Evolutionary conservation across 2,329 filamentous ascomycete genomes (phyloP), one percentile per base, ranked within the genome.

Genomic region (Aurifilum marmelostoma): DNA sequence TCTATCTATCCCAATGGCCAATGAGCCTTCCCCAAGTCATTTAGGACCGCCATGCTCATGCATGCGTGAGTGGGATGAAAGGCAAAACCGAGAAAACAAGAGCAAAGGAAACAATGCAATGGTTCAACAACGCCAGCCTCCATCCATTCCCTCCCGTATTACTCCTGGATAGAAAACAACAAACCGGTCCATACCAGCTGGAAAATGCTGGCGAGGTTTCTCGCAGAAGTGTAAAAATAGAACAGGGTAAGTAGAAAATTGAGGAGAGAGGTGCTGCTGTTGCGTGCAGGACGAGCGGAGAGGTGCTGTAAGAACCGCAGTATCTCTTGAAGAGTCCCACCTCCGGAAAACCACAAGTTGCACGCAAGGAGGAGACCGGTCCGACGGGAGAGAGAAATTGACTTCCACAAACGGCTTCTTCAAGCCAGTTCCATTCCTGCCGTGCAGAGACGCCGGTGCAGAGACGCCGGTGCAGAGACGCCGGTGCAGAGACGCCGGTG

Each of bases 1-100:
- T 27, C 11, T 58, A n/a, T 59, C 56, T 59, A 59, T 59, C 56
- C 56, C 29, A 59, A 37, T 37, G 56, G 34, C n/a, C n/a, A n/a
- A n/a, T n/a, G n/a, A 8, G 21, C 29, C 29, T 4, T 37, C 6
- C 43, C 43, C 56, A 59, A 37, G 32, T 37, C 21, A 18, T 37
- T 16, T n/a, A 9, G 9, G 32, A 16, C 29, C 56, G 56, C 18
- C 56, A 47, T 12, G 29, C 32, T 32, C 56, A 16, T 59, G 8
- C 56, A 37, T 59, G 24, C 27, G 56, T 37, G 18, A 47, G 43
- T 47, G 18, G 43, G 18, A 18, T 47, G 5, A 47, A 47, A 16
- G 16, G 43, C 43, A n/a, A n/a, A 47, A 8, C 18, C 43, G 43
- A 32, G 16, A 21, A 58, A 21, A 34, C 3, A 11, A 56, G 16